A percentile compares a stretch with the other conserved stretches of the same genome.
Conservation (phyloP, 2,329 filamentous ascomycete species). For the Didymella exigua region DNA sequence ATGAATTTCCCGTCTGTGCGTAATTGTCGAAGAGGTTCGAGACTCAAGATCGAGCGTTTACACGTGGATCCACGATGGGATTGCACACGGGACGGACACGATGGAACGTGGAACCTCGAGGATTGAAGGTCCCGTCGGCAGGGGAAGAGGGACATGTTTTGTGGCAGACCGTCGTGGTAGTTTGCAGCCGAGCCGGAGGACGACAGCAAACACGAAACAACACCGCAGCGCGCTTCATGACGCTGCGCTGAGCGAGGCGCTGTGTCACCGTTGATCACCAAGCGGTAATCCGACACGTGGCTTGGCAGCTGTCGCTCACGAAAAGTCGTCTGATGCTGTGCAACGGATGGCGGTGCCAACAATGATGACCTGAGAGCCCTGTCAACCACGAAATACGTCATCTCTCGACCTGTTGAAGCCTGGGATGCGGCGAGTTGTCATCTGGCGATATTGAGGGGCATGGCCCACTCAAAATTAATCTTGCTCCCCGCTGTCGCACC, state of each 20-base stretch:
- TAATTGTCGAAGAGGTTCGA: conserved; percentile 23
- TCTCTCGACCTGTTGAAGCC: conserved; percentile 22
- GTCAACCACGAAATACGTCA: conserved; percentile 22
- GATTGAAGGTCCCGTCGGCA: conserved; percentile 20
- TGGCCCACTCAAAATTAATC: conserved; percentile 23
- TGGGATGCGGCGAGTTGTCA: conserved; percentile 13
- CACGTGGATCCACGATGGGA: conserved; percentile 16
- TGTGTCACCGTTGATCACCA: conserved; percentile 20
- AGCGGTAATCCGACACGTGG: conserved; percentile 21
- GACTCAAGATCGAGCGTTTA: conserved; percentile 18
- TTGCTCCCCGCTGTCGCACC: conserved; percentile 25
- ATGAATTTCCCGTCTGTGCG: conserved; percentile 24
- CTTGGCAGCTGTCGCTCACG: conserved; percentile 4
- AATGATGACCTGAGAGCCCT: background rate
- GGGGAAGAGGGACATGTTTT: conserved; percentile 14
- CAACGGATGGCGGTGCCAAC: background rate
- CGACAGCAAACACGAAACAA: conserved; percentile 13
- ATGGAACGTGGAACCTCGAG: conserved; percentile 20
- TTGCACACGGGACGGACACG: conserved; percentile 22
- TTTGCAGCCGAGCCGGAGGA: conserved; percentile 15
- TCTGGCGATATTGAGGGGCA: conserved; percentile 23
- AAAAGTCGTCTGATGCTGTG: background rate
- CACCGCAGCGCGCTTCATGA: conserved; percentile 24
- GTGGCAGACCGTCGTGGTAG: conserved; percentile 19
- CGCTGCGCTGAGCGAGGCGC: conserved; percentile 13